These are phyloP conservation scores for Aspergillus haitiensis DNA, from an alignment of 495 filamentous ascomycete genomes.

Conservation along the genomic window DNA sequence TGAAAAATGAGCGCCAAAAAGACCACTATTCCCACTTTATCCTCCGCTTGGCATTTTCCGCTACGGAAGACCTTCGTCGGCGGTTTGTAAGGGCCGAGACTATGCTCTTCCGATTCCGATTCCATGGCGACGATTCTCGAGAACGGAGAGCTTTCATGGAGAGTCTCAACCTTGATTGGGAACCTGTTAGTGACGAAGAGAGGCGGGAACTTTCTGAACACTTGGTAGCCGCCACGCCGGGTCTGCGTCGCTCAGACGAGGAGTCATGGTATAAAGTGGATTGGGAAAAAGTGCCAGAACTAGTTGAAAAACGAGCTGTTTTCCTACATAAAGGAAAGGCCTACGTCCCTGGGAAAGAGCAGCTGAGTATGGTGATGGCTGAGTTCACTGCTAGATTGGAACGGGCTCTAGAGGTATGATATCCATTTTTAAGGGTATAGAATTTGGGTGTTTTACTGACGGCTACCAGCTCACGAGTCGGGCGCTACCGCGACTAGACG, in stretches of 20 bases:
- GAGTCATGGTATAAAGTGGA: conserved; percentile 92
- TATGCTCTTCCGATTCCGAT: conserved; percentile 80
- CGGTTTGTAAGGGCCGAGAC: conserved; percentile 86
- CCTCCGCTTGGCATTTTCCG: conserved; percentile 86
- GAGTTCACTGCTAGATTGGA: conserved; percentile 81
- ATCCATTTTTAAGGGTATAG: neutral
- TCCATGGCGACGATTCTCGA: conserved; percentile 63
- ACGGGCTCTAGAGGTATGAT: conserved; percentile 71
- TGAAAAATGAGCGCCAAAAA: conserved; percentile 78
- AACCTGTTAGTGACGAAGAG: conserved; percentile 76
- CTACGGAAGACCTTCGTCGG: conserved; percentile 86
- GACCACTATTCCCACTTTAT: conserved; percentile 99
- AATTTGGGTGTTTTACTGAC: conserved; percentile 21
- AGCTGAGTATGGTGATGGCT: conserved; percentile 81
- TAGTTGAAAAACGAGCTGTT: conserved; percentile 77
- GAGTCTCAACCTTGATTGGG: conserved; percentile 76
- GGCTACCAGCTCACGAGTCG: conserved; percentile 70
- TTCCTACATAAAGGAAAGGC: conserved; percentile 80
- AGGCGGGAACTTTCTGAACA: conserved; percentile 54
- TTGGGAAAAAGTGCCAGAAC: conserved; percentile 88
- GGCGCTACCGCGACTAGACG: conserved; percentile 87
- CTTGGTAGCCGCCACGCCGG: conserved; percentile 53
- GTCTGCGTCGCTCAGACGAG: conserved; percentile 63
- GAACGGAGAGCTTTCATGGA: conserved; percentile 79
- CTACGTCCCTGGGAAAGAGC: conserved; percentile 85